Evolutionary conservation across 345 rosid species (phyloP), one percentile per base, ranked within the genome.

Genomic region (Mangifera indica): DNA sequence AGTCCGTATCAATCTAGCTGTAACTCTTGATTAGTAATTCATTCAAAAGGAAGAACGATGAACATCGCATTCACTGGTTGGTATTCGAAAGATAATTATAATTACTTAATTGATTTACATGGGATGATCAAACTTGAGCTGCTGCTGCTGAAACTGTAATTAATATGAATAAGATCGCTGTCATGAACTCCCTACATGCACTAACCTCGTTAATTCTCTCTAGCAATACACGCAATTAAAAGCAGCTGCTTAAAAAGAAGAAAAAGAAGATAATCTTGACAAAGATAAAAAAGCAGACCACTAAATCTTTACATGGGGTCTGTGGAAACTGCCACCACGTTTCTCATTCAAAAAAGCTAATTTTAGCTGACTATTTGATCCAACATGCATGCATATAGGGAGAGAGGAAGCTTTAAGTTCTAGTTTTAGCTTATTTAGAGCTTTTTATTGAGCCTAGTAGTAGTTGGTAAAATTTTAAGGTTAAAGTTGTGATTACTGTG

Each of bases 401-500:
- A 54, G n/a, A n/a, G 20, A 45, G 64, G 45, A 45, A 25, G 5
- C 0, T 45, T 3, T 26, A 15, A 0, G 10, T 29, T 29, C 32
- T 29, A 1, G 32, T 29, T 29, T 29, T 29, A 3, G 32, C 3
- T 29, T 29, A 3, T 29, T 29, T 29, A 29, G 32, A 29, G 32
- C 32, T 29, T 29, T 29, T 1, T 29, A 3, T 29, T 29, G 32
- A 29, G 32, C 32, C 2, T 29, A 29, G 32, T 29, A 29, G 32
- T 29, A 29, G 32, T 29, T 29, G 32, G 32, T 29, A 29, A 29
- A 29, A 1, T 29, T 29, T 29, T 29, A 29, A 29, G 32, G 32
- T 29, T 29, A 29, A 29, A 29, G 32, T 1, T 1, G 3, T 74
- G 63, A 71, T 62, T 52, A 73, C 53, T 42, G 73, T 63, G 77